Base-by-base conservation (phyloP, 2,329 filamentous ascomycete genomes). In the Pseudogymnoascus sp. region DNA sequence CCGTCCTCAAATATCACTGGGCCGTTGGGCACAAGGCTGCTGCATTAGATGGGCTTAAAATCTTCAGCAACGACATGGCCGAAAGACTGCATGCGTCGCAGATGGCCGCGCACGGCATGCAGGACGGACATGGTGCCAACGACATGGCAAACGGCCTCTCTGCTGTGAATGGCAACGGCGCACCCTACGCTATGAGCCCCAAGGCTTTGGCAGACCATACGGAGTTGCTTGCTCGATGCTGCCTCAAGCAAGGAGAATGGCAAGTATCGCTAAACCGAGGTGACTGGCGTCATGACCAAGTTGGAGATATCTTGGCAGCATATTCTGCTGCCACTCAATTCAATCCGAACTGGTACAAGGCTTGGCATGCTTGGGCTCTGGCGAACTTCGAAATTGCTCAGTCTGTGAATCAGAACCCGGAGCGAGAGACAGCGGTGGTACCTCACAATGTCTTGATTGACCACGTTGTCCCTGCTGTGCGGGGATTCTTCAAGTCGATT, bases 361-460 rank as follows among this genome's bases (percentile, higher is more conserved):
- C 96, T 6, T 99, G 95, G 95, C 95, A 99, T 76, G 90, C 95
- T 0, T 99, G 95, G 93, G 96, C 95, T 10, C 77, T 99, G 67
- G 93, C 95, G 62, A 99, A 99, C 75, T 99, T 99, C 71, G 93
- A 99, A 76, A 95, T 99, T 64, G 93, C 97, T 39, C 96, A 95
- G 69, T 85, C 87, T 7, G 82, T 88, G 21, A 83, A 86, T 64
- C 64, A 68, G 64, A 66, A 68, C 31, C 63, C 66, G 16, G 69
- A 71, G 16, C 65, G 66, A 26, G 67, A 70, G 54, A 68, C 66
- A 18, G 71, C 69, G 65, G 67, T 77, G 86, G 40, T 88, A 89
- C 64, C 84, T 2, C 66, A 86, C 40, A 82, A 83, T 60, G 84
- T 90, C 70, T 81, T 97, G 26, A 83, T 89, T 63, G 89, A 93